Percentiles rank a stretch among this genome's conserved stretches.
These are phyloP conservation scores for Aquanectria penicillioides DNA, from an alignment of 2,329 filamentous ascomycete species.

Conservation along the genomic window DNA sequence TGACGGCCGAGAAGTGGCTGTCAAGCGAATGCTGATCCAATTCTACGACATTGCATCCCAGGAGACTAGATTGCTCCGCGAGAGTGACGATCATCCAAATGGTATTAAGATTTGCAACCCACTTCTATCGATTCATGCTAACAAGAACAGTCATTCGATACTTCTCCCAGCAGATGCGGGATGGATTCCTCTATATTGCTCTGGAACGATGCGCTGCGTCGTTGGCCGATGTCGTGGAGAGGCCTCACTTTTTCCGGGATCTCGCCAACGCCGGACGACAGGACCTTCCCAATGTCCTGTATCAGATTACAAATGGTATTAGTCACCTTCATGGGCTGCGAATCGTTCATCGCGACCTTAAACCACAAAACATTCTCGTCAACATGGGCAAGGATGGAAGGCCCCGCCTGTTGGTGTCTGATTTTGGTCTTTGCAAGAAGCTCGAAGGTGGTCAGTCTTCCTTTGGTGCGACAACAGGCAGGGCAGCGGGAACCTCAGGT, in stretches of 20 bases:
- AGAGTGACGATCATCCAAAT: slow-evolving; percentile 95
- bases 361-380: slow-evolving; percentile 97
- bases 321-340: slow-evolving; percentile 89
- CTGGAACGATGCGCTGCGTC: slow-evolving; percentile 94
- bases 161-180: slow-evolving; percentile 88
- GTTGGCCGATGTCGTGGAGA: slow-evolving; percentile 88
- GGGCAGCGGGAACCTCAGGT: slow-evolving; percentile 91
- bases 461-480: slow-evolving; percentile 91
- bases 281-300: slow-evolving; percentile 82
- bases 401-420: slow-evolving; percentile 91
- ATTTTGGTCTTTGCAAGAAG: slow-evolving; percentile 98
- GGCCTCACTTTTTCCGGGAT: slow-evolving; percentile 71
- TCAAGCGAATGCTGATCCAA: slow-evolving; percentile 96
- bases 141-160: slow-evolving; percentile 84
- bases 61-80: slow-evolving; percentile 88
- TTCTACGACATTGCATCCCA: slow-evolving; percentile 96
- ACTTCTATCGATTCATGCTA: slow-evolving; percentile 6
- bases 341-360: slow-evolving; percentile 96
- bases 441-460: slow-evolving; percentile 94
- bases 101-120: slow-evolving; percentile 52
- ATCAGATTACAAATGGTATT: slow-evolving; percentile 90
- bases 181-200: slow-evolving; percentile 95
- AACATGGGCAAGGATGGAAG: slow-evolving; percentile 74
- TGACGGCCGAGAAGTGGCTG: slow-evolving; percentile 90
- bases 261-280: slow-evolving; percentile 78